Base-by-base conservation (phyloP, 2,329 filamentous ascomycete species). In the Ophioceras dolichostomum region DNA sequence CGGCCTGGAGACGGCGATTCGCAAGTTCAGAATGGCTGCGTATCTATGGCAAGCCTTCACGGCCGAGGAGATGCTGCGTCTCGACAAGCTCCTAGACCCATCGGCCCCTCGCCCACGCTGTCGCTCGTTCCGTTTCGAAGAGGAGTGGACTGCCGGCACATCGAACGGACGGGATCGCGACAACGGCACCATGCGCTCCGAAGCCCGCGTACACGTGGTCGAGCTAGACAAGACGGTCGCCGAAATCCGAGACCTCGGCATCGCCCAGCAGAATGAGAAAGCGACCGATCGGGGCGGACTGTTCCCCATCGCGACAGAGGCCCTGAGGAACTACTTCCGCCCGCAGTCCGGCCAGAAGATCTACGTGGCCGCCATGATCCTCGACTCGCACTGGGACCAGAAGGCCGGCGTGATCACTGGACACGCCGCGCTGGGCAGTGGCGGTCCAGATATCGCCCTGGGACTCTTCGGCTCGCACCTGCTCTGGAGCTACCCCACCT, bases 11-110 rank as follows among this genome's bases (percentile, higher is more conserved):
- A 76, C 75, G 7, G 91, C 91, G 0, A 70, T 94, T 36, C 76
- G 75, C 50, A 98, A 98, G 55, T 95, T 91, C 55, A 76, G 88
- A 44, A 95, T 94, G 83, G 82, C 87, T 14, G 89, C 86, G 18
- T 95, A 96, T 54, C 67, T 96, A 12, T 96, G 91, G 88, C 91
- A 98, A 56, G 86, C 88, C 7, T 96, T 94, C 51, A 96, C 89
- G 0, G 86, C 85, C 6, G 91, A 98, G 56, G 88, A 96, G 55
- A 96, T 96, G 89, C 82, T 76, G 56, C 79, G 86, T 44, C 83
- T 94, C 54, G 34, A 24, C 34, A 28, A 20, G 26, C 22, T 26
- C 8, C 8, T 26, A 12, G 8, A 12, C 22, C n/a, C n/a, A n/a
- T n/a, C n/a, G n/a, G n/a, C n/a, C n/a, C n/a, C n/a, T n/a, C n/a